Base-by-base conservation (phyloP, 768 basidiomycete species). In the Coprinellus micaceus region DNA sequence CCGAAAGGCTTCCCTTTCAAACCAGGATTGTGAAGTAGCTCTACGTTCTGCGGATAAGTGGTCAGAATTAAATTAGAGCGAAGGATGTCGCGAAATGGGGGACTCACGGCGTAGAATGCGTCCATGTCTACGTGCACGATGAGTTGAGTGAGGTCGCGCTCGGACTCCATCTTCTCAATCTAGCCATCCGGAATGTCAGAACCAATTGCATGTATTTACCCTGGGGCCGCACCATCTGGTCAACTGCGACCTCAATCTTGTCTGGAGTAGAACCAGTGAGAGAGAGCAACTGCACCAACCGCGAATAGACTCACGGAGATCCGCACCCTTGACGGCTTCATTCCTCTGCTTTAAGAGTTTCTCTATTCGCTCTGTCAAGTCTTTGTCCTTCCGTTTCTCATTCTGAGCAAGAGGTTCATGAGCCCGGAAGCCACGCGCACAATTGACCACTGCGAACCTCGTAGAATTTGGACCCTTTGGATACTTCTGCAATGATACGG, bases 81-180 rank as follows among this genome's bases (percentile, higher is more conserved):
- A 49, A 17, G 28, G 15, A 21, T 29, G 50, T 25, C 15, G 33
- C 30, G 37, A 22, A 2, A 2, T 28, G n/a, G 21, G 41, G 6
- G 48, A 67, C 74, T 52, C 53, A 78, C 78, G 1, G 90, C 89
- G 60, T 81, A 94, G 72, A 96, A 97, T 3, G 93, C 92, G 68
- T 98, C 96, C 84, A 95, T 94, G 65, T 99, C 97, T 28, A 97
- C 86, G 66, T 98, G 94, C 4, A 98, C 90, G 58, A 99, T 91
- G 19, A 73, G 80, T 68, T 95, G 91, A 2, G 81, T 80, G 26
- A 98, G 72, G 67, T 98, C 94, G 45, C 94, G 75, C 49, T 82
- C 77, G 1, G 77, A 71, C 67, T 96, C 93, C 3, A 96, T 75
- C 58, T 89, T 84, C 19, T 74, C 71, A 3, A 95, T 74, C 90